Conservation (phyloP, 257 asterid genomes). For the Fraxinus anomala region DNA sequence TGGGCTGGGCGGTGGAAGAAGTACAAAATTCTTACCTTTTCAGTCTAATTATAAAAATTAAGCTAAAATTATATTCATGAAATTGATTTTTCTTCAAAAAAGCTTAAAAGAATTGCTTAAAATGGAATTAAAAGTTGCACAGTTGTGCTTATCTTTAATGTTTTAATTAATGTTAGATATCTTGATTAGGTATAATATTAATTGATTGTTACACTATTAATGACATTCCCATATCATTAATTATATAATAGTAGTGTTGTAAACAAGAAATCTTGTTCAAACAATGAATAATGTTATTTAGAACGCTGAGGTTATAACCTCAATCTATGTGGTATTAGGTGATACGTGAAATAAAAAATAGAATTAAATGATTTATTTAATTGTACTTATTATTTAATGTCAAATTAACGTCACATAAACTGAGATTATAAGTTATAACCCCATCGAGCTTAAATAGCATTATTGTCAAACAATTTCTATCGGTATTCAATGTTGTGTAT, state of each 20-base stretch:
- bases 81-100: no score
- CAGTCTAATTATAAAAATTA: no score
- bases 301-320: no score
- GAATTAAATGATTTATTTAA: no score
- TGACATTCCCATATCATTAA: neutral
- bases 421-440: no score
- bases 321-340: no score
- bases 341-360: no score
- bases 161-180: neutral
- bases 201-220: no score
- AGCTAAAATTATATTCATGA: no score
- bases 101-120: neutral
- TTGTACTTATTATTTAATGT: no score
- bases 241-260: neutral
- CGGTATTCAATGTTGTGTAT: neutral
- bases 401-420: no score
- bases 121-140: neutral
- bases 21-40: neutral
- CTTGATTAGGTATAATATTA: neutral
- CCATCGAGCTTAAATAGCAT: no score
- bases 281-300: neutral
- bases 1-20: neutral
- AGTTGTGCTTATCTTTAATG: neutral
- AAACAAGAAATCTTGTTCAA: neutral
- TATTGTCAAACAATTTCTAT: neutral